A percentile compares a stretch with the other conserved stretches of the same genome.
phyloP scores from a whole-genome alignment of 192 early-diverging fungal genomes.

The Kickxella alabastrina region DNA sequence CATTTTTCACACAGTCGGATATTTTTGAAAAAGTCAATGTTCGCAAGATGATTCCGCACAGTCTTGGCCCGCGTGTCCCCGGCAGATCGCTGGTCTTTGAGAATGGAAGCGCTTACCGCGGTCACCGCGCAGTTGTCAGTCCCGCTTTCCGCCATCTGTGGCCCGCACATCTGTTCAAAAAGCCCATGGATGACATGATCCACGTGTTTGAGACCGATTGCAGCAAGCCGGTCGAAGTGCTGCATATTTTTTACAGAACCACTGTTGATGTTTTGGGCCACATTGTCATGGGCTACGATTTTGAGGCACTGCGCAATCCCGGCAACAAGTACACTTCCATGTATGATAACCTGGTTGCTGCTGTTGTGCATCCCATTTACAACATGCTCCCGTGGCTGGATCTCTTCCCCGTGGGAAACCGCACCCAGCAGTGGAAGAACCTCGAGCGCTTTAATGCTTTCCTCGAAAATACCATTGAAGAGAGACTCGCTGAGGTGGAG shows the following conservation, averaged over 20 bases:
- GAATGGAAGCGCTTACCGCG: constrained; percentile 44
- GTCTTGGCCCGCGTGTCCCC: constrained; percentile 38
- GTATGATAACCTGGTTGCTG: constrained; percentile 47
- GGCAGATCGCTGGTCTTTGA: constrained; percentile 49
- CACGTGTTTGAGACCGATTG: constrained; percentile 30
- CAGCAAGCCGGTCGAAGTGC: constrained; percentile 13
- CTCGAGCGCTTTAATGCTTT: constrained; percentile 35
- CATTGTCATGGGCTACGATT: constrained; percentile 45
- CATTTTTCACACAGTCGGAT: constrained; percentile 41
- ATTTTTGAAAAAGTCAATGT: constrained; percentile 44
- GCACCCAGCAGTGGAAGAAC: constrained; percentile 41
- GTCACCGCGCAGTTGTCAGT: constrained; percentile 40
- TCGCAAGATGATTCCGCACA: constrained; percentile 46
- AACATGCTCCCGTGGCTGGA: constrained; percentile 52
- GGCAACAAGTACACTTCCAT: constrained; percentile 43
- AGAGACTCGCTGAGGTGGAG: constrained; percentile 29
- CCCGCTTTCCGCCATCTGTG: constrained; percentile 46
- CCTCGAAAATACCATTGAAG: constrained; percentile 38
- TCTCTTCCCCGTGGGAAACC: constrained; percentile 33
- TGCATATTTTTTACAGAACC: constrained; percentile 32
- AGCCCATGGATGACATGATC: no score
- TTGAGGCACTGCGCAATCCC: constrained; percentile 43
- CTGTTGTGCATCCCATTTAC: constrained; percentile 41
- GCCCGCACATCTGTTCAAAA: constrained; percentile 41
- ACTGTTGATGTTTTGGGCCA: constrained; percentile 46